Conservation (phyloP, 139 green algal species). For the Raphidocelis subcapitata region DNA sequence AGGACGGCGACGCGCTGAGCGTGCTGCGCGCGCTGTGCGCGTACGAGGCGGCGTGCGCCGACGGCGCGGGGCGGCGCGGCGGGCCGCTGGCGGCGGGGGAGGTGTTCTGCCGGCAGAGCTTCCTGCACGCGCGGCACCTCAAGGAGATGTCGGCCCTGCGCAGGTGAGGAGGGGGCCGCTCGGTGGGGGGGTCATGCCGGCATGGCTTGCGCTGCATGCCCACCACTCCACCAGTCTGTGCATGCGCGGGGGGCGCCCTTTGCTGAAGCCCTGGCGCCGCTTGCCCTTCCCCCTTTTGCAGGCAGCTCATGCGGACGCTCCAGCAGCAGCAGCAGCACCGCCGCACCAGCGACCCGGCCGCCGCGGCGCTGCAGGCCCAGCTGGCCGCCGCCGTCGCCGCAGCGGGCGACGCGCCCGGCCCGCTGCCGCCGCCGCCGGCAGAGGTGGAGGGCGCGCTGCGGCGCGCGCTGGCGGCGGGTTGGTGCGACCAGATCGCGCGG, state of each 20-base stretch:
- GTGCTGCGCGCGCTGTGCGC: conserved; percentile 73
- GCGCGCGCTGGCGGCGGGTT: conserved; percentile 76
- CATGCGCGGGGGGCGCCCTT: no score
- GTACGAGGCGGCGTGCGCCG: conserved; percentile 59
- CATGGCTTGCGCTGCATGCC: no score
- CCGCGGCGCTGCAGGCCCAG: neutral
- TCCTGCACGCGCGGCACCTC: conserved; percentile 73
- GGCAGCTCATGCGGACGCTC: conserved; percentile 38
- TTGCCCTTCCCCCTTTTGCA: no score
- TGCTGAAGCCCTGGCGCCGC: no score
- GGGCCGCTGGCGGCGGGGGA: conserved; percentile 8
- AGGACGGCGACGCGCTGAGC: conserved; percentile 78
- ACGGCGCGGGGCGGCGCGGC: conserved; percentile 1
- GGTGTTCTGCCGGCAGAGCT: conserved; percentile 52
- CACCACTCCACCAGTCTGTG: no score
- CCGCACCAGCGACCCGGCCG: conserved; percentile 1
- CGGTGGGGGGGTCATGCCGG: neutral
- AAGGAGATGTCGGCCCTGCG: conserved; percentile 63
- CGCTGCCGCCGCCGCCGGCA: conserved; percentile 11
- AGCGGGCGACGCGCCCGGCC: neutral
- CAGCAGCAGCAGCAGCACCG: conserved; percentile 14
- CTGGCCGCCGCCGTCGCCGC: neutral
- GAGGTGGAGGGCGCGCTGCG: conserved; percentile 54
- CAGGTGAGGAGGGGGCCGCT: neutral
- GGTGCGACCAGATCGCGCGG: conserved; percentile 81